These are phyloP conservation scores for Euphorbia celastroides DNA, from an alignment of 441 rosid genomes.

Conservation along the genomic window DNA sequence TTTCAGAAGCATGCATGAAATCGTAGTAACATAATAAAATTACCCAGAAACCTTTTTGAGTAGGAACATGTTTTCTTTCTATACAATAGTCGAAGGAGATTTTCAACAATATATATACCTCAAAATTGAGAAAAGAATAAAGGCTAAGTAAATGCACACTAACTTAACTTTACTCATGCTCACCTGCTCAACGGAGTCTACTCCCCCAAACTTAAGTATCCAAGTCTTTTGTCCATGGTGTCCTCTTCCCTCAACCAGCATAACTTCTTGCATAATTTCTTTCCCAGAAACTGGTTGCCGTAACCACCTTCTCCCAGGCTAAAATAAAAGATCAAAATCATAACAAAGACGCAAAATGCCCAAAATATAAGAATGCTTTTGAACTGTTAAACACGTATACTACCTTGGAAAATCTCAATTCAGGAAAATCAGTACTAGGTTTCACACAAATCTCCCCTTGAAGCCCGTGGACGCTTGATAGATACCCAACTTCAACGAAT, in stretches of 20 bases:
- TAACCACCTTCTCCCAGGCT: conserved; percentile 95
- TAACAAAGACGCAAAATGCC: neutral
- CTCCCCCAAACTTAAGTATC: conserved; percentile 71
- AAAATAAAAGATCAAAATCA: conserved; percentile 10
- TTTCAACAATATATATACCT: neutral
- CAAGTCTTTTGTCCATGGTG: conserved; percentile 70
- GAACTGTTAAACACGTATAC: neutral
- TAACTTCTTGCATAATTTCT: conserved; percentile 60
- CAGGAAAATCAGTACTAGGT: conserved; percentile 80
- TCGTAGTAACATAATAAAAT: neutral
- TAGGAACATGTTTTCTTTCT: neutral
- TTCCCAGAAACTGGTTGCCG: conserved; percentile 55
- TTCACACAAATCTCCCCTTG: conserved; percentile 76
- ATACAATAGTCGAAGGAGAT: neutral
- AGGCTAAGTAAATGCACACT: neutral
- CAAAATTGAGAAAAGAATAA: neutral
- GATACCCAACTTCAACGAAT: conserved; percentile 70
- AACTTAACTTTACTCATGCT: conserved; percentile 7
- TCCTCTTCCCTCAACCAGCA: conserved; percentile 73
- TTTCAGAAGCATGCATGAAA: conserved; percentile 5
- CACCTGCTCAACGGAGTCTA: conserved; percentile 71
- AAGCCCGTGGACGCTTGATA: conserved; percentile 74
- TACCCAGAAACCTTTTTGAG: neutral
- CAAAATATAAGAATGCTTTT: neutral
- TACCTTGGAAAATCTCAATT: conserved; percentile 70